phyloP scores from a whole-genome alignment of 2,329 filamentous ascomycete genomes.

The Chaetomium olivaceum region DNA sequence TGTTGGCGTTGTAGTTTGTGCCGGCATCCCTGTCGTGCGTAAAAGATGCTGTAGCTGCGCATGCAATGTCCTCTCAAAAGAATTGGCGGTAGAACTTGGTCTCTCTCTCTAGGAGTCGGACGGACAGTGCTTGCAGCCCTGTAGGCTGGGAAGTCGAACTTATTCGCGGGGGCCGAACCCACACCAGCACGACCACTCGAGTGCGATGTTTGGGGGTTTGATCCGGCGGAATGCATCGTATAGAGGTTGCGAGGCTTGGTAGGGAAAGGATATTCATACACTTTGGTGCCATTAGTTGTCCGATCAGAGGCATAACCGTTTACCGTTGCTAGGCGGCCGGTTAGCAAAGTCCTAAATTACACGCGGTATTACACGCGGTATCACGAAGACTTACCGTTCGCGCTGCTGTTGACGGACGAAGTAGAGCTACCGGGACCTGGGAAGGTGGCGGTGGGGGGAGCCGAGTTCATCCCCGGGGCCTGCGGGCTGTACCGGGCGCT shows the following conservation, averaged over 20 bases:
- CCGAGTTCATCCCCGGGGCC: slow-evolving; percentile 25
- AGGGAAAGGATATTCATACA: slow-evolving; percentile 46
- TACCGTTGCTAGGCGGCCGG: slow-evolving; percentile 25
- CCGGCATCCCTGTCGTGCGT: slow-evolving; percentile 5
- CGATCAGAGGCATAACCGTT: slow-evolving; percentile 31
- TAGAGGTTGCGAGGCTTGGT: slow-evolving; percentile 12
- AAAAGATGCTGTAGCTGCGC: slow-evolving; percentile 32
- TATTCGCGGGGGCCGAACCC: background rate
- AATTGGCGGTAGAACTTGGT: slow-evolving; percentile 6
- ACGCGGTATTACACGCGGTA: no score
- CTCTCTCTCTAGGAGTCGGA: slow-evolving; percentile 35
- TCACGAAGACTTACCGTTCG: slow-evolving; percentile 29
- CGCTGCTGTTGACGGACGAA: slow-evolving; percentile 25
- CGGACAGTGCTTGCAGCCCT: slow-evolving; percentile 10
- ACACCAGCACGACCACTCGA: slow-evolving; percentile 20
- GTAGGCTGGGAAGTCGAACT: slow-evolving; percentile 16
- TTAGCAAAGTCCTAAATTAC: no score
- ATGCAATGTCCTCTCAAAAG: slow-evolving; percentile 18
- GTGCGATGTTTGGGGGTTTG: slow-evolving; percentile 17
- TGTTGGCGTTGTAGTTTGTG: slow-evolving; percentile 12
- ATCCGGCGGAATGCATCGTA: slow-evolving; percentile 15
- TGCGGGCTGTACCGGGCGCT: slow-evolving; percentile 29
- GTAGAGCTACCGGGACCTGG: slow-evolving; percentile 14
- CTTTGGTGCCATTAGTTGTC: slow-evolving; percentile 43
- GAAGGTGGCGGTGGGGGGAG: slow-evolving; percentile 27